Conservation (phyloP, 2,329 filamentous ascomycete genomes). For the Fusarium scirpi region DNA sequence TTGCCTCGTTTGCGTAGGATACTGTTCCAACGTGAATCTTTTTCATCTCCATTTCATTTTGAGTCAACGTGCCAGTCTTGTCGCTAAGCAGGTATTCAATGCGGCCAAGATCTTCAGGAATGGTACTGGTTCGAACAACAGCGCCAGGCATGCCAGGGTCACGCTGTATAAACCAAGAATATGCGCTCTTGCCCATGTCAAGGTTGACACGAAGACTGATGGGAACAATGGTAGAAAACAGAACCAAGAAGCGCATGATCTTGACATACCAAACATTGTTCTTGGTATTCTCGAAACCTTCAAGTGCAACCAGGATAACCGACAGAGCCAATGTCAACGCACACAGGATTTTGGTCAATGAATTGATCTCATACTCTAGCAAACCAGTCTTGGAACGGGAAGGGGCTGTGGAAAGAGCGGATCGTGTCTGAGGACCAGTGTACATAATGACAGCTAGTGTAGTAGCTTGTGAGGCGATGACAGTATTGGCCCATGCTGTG, state of each 20-base stretch:
- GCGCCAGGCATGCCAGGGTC: conserved; percentile 92
- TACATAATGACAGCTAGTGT: conserved; percentile 93
- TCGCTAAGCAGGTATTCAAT: conserved; percentile 97
- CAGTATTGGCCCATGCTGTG: conserved; percentile 98
- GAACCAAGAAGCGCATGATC: conserved; percentile 96
- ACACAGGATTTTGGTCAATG: conserved; percentile 94
- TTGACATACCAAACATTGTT: conserved; percentile 90
- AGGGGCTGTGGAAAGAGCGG: conserved; percentile 90
- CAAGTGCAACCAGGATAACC: conserved; percentile 85
- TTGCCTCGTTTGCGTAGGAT: conserved; percentile 97
- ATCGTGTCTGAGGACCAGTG: conserved; percentile 92
- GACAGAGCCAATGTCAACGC: conserved; percentile 88
- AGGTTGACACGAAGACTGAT: conserved; percentile 97
- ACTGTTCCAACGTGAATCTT: conserved; percentile 99
- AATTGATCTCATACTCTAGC: conserved; percentile 96
- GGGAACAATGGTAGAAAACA: conserved; percentile 99
- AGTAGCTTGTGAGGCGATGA: conserved; percentile 91
- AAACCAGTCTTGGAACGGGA: conserved; percentile 95
- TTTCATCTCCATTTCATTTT: conserved; percentile 99
- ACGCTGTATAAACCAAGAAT: conserved; percentile 93
- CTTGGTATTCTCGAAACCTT: conserved; percentile 78
- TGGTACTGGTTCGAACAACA: conserved; percentile 95
- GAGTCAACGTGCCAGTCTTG: conserved; percentile 97
- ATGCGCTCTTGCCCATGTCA: conserved; percentile 96
- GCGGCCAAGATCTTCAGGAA: conserved; percentile 93